Evolutionary conservation across 1,284 basidiomycete genomes (phyloP).

Genomic region (Boletus semigastroideus): DNA sequence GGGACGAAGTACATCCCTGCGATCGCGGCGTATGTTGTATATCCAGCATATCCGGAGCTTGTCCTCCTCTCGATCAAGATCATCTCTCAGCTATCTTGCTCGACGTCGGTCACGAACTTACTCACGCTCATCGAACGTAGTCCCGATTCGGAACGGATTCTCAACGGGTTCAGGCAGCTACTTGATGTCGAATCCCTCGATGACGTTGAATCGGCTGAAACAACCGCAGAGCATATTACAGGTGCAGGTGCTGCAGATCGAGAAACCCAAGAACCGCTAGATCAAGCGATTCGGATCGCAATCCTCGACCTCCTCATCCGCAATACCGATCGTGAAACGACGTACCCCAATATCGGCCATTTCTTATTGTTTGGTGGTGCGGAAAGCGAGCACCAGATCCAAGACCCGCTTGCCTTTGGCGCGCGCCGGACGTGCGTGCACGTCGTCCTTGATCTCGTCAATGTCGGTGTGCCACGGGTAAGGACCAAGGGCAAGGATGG

Average conservation of each 20-base stretch:
- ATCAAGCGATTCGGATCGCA: constrained; percentile 73
- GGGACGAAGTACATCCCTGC: constrained; percentile 76
- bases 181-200: constrained; percentile 64
- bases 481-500: constrained; percentile 47
- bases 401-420: constrained; percentile 74
- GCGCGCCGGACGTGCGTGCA: constrained; percentile 76
- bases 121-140: constrained; percentile 82
- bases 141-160: constrained; percentile 83
- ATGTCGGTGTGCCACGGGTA: constrained; percentile 61
- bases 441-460: constrained; percentile 77
- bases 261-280: constrained; percentile 47
- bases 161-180: constrained; percentile 74
- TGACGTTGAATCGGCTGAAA: constrained; percentile 60
- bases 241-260: constrained; percentile 68
- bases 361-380: constrained; percentile 79
- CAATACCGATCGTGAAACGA: constrained; percentile 63
- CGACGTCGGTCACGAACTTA: constrained; percentile 63
- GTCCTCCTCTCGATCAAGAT: constrained; percentile 82
- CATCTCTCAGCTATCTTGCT: constrained; percentile 64
- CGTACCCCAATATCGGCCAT: constrained; percentile 88
- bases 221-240: constrained; percentile 57
- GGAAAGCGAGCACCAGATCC: constrained; percentile 56
- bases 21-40: constrained; percentile 81
- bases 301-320: constrained; percentile 87
- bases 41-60: constrained; percentile 70